phyloP scores from a whole-genome alignment of 257 asterid genomes.

The Penstemon newberryi region DNA sequence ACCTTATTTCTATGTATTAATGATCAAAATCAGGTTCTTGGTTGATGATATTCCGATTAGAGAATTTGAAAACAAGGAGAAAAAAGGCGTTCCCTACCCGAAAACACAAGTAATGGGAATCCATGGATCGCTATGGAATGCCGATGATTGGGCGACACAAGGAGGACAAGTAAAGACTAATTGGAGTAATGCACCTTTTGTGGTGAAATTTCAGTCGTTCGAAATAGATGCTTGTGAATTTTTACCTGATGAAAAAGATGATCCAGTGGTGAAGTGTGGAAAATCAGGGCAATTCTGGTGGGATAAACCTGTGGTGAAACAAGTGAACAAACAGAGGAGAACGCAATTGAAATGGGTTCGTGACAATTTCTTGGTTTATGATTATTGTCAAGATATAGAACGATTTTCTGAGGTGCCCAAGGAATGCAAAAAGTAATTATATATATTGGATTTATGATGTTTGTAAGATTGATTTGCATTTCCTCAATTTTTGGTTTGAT shows the following conservation, averaged over 20 bases:
- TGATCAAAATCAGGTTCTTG: constrained; percentile 35
- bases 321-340: constrained; percentile 31
- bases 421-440: constrained; percentile 35
- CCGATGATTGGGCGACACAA: constrained; percentile 66
- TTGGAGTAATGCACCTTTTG: constrained; percentile 56
- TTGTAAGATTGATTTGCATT: not conserved
- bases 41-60: constrained; percentile 59
- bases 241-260: constrained; percentile 22
- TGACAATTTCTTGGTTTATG: constrained; percentile 46
- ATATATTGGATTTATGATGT: not conserved
- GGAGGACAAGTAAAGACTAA: constrained; percentile 66
- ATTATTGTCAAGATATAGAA: constrained; percentile 53
- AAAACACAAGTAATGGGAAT: constrained; percentile 57
- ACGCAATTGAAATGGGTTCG: constrained; percentile 38
- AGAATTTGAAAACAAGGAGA: constrained; percentile 48
- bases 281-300: constrained; percentile 51
- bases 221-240: constrained; percentile 51
- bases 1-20: not conserved
- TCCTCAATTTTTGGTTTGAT: too few species aligned
- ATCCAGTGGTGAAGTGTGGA: constrained; percentile 39
- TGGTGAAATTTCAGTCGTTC: constrained; percentile 38
- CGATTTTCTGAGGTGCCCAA: constrained; percentile 49
- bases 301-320: constrained; percentile 55
- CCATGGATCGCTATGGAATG: constrained; percentile 61
- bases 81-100: constrained; percentile 41